Evolutionary conservation across 176 grass and related monocot genomes (phyloP), one percentile per base, ranked within the genome.

Genomic region (Cenchrus americanus): DNA sequence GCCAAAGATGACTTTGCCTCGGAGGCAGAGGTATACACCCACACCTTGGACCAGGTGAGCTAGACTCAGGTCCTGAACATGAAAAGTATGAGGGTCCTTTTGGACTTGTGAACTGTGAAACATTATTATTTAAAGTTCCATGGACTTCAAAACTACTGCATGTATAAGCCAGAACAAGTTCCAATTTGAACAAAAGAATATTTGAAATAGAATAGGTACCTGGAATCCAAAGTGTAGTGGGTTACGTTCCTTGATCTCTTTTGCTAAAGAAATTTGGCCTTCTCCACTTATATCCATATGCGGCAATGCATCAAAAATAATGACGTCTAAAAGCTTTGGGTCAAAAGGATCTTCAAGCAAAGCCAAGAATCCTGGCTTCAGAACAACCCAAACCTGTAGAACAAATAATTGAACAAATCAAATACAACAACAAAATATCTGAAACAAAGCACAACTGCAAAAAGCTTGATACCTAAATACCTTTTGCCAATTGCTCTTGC

Each of bases 361-460:
- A 84, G 96, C 89, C 83, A 98, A 88, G 77, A 98, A 98, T 75
- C 96, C 96, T 50, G 96, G 96, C 81, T 98, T 98, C 64, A 98
- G 78, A 37, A 98, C 96, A 84, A 90, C 85, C 96, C 96, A 98
- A 43, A 95, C 93, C 96, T 98, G 85, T 71, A 61, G 53, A 69
- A 75, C 17, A 90, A 49, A 65, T 52, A 84, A 77, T 75, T 77
- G 18, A 81, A 80, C 48, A 87, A 34, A 41, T 86, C 42, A 65
- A 55, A 92, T 83, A 60, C 23, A 78, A 79, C 18, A 72, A 44
- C 21, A 79, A 89, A 62, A 86, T 53, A 73, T 57, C 62, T 68
- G 27, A 64, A 44, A 72, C 7, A 83, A 65, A 82, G 48, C 18
- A 83, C 19, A 75, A 76, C 41, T 62, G 51, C 14, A 73, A 79